Evolutionary conservation across 306 rosid species (phyloP), one percentile per base, ranked within the genome.

Genomic region (Quillaja saponaria): DNA sequence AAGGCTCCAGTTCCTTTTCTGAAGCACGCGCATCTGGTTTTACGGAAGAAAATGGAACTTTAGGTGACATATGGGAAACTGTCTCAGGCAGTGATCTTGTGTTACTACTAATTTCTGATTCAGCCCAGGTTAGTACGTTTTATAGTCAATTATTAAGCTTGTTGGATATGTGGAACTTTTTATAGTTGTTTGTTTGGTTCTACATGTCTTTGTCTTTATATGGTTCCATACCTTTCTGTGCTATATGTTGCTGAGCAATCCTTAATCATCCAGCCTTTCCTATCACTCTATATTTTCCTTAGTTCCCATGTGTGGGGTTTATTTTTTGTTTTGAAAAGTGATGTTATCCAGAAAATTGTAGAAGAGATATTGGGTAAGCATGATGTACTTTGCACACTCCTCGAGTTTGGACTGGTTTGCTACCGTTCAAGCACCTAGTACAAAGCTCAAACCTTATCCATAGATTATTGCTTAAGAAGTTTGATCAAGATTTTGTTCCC

Each of bases 21-120:
- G 99, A 92, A 78, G 99, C 99, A 34, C 86, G 99, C 0, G 84
- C 85, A 7, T 86, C 85, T 81, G 99, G 99, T 55, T 92, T 92
- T 57, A 70, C 76, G 2, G 96, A 92, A 80, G 99, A 89, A 75
- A 85, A 66, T 68, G 99, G 99, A 55, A 89, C 99, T 63, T 77
- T 92, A 61, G 99, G 97, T 52, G 99, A 92, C 71, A 85, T 92
- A 40, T 89, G 80, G 73, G 96, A 89, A 76, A 89, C 97, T 34
- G 42, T 92, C 62, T 78, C 91, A 0, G 82, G 83, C 54, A 89
- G 97, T 74, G 99, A 92, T 80, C 95, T 92, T 34, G 96, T 92
- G 50, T 67, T 92, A 89, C 85, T 92, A 14, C 78, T 92, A 38
- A 92, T 92, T 75, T 92, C 97, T 66, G 99, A 92, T 72, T 75